phyloP scores from a whole-genome alignment of 176 grass and related monocot genomes.

The Poa annua region DNA sequence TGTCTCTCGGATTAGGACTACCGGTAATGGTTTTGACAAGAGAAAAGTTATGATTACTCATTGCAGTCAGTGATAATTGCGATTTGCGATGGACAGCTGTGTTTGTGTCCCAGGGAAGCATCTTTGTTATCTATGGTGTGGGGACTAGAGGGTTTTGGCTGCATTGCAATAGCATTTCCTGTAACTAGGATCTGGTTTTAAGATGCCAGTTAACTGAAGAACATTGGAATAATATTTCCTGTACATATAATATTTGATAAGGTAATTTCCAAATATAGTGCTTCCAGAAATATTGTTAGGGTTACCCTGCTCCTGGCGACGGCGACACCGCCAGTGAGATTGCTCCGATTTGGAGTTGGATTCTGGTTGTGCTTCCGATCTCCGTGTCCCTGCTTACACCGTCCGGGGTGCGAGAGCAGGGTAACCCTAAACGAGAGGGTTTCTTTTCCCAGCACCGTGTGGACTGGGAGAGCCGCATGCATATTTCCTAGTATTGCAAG shows the following conservation, averaged over 20 bases:
- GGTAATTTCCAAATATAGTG: background rate
- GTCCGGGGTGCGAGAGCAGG: no score
- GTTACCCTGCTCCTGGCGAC: no score
- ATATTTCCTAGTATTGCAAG: conserved; percentile 18
- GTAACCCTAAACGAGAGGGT: no score
- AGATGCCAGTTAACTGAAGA: conserved; percentile 28
- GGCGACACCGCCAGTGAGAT: no score
- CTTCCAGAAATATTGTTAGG: background rate
- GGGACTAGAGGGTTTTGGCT: conserved; percentile 33
- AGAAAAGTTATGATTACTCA: conserved; percentile 27
- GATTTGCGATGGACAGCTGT: conserved; percentile 26
- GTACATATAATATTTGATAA: background rate
- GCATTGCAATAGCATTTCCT: conserved; percentile 32
- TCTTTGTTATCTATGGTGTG: conserved; percentile 32
- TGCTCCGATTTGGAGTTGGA: no score
- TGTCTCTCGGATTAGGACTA: conserved; percentile 22
- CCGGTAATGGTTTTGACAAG: conserved; percentile 28
- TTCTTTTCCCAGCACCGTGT: background rate
- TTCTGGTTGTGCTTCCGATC: no score
- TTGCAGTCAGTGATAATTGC: conserved; percentile 10
- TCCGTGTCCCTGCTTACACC: no score
- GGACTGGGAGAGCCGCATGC: background rate
- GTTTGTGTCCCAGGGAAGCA: conserved; percentile 39
- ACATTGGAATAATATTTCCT: background rate
- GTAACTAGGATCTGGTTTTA: background rate